Conservation (phyloP, 345 rosid species). For the Bretschneidera sinensis region DNA sequence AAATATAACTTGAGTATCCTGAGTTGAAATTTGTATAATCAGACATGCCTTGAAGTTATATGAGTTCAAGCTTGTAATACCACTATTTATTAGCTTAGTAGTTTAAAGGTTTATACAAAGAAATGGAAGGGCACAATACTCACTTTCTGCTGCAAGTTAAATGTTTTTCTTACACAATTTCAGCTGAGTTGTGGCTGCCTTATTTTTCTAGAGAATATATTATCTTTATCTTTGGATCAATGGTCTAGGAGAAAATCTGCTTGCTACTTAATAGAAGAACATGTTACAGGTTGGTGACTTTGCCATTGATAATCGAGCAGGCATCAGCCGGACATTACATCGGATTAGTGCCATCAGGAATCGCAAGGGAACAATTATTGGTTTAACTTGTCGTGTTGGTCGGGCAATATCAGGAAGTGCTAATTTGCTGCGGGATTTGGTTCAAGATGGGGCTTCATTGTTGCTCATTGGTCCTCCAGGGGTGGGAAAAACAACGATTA, state of each 20-base stretch:
- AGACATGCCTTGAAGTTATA: too few relatives aligned
- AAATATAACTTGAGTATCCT: too few relatives aligned
- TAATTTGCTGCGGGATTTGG: constrained; percentile 64
- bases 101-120: too few relatives aligned
- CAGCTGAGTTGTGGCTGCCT: neutral
- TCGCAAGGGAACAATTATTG: constrained; percentile 65
- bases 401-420: constrained; percentile 80
- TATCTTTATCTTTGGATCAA: neutral
- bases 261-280: constrained; percentile 6
- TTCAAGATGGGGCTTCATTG: constrained; percentile 71
- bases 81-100: too few relatives aligned
- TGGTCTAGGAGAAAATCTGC: neutral
- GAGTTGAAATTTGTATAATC: too few relatives aligned
- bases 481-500: constrained; percentile 92
- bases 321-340: constrained; percentile 81
- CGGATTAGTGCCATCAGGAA: constrained; percentile 88
- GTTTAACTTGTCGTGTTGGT: constrained; percentile 94
- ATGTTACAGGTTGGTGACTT: constrained; percentile 73
- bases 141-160: too few relatives aligned
- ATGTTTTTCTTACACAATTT: neutral
- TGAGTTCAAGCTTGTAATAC: too few relatives aligned
- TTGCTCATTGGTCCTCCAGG: constrained; percentile 96
- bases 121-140: too few relatives aligned
- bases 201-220: neutral
- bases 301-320: constrained; percentile 86